Percentiles rank a stretch among this genome's conserved stretches.
These are phyloP conservation scores for Colletotrichum neosansevieriae DNA, from an alignment of 2,329 filamentous ascomycete genomes.

Conservation along the genomic window DNA sequence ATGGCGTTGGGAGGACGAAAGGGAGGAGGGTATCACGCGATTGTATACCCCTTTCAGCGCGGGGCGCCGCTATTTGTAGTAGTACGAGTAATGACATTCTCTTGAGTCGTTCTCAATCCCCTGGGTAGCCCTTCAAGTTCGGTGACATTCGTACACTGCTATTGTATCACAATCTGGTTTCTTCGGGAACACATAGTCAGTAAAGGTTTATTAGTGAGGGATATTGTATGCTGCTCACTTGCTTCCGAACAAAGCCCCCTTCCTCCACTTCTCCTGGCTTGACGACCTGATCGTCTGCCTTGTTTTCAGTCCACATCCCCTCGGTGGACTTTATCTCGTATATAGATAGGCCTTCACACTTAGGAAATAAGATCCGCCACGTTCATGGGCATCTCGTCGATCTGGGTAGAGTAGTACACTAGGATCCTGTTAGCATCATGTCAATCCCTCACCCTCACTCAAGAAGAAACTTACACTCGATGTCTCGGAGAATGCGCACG, in stretches of 20 bases:
- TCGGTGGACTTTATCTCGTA: background rate
- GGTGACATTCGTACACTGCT: background rate
- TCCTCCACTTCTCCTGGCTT: slow-evolving; percentile 38
- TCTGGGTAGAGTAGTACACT: slow-evolving; percentile 97
- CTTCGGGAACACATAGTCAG: background rate
- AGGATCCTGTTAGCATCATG: slow-evolving; percentile 48
- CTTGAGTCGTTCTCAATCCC: background rate
- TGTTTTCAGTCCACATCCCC: background rate
- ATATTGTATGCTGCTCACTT: slow-evolving; percentile 19
- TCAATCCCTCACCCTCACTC: background rate
- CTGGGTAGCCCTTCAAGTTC: background rate
- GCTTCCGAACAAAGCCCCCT: slow-evolving; percentile 37
- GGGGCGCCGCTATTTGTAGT: slow-evolving; percentile 28
- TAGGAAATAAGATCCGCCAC: slow-evolving; percentile 73
- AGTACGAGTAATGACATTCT: slow-evolving; percentile 36
- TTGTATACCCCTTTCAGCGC: slow-evolving; percentile 29
- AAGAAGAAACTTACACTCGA: slow-evolving; percentile 77
- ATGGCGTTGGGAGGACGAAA: slow-evolving; percentile 16
- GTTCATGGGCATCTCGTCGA: slow-evolving; percentile 99
- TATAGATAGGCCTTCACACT: slow-evolving; percentile 33
- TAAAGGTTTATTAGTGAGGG: background rate
- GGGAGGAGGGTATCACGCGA: slow-evolving; percentile 23
- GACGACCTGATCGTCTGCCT: slow-evolving; percentile 27
- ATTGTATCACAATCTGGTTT: slow-evolving; percentile 25
- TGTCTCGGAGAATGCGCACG: slow-evolving; percentile 95